phyloP scores from a whole-genome alignment of 2,329 filamentous ascomycete genomes.

The Fusarium haematococcum region DNA sequence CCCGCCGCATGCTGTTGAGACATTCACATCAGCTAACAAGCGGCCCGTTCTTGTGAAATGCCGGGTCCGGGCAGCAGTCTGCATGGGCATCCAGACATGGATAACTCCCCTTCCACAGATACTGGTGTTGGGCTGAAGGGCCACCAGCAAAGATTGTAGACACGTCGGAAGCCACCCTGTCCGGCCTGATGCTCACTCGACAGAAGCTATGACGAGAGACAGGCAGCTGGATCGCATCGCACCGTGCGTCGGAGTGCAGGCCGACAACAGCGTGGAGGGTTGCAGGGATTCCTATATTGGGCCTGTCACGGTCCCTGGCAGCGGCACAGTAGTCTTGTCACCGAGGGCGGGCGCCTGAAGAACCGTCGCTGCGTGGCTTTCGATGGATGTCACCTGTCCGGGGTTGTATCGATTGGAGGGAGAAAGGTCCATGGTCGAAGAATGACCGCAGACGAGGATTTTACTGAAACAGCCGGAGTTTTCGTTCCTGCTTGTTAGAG shows the following conservation, averaged over 20 bases:
- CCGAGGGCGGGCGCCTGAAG: constrained; percentile 11
- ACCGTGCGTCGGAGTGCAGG: constrained; percentile 31
- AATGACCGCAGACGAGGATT: neutral
- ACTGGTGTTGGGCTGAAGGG: neutral
- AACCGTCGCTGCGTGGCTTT: constrained; percentile 24
- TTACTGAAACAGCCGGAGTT: constrained; percentile 7
- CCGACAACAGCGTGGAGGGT: constrained; percentile 26
- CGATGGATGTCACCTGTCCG: constrained; percentile 1
- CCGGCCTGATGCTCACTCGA: neutral
- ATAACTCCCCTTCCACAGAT: neutral
- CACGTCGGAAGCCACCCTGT: neutral
- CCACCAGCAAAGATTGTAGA: neutral
- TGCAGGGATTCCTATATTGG: constrained; percentile 36
- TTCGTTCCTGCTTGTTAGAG: constrained; percentile 13
- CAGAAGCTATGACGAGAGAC: constrained; percentile 12
- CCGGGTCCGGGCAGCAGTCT: neutral
- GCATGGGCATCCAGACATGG: neutral
- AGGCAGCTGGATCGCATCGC: constrained; percentile 25
- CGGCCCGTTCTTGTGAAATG: constrained; percentile 4
- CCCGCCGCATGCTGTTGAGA: constrained; percentile 6
- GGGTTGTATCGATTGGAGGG: neutral
- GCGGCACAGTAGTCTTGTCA: constrained; percentile 30
- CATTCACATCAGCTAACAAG: constrained; percentile 2
- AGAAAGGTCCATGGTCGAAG: neutral
- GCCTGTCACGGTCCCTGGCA: constrained; percentile 37